Base-by-base conservation (phyloP, 2,329 filamentous ascomycete species). In the Aspergillus ruber region DNA sequence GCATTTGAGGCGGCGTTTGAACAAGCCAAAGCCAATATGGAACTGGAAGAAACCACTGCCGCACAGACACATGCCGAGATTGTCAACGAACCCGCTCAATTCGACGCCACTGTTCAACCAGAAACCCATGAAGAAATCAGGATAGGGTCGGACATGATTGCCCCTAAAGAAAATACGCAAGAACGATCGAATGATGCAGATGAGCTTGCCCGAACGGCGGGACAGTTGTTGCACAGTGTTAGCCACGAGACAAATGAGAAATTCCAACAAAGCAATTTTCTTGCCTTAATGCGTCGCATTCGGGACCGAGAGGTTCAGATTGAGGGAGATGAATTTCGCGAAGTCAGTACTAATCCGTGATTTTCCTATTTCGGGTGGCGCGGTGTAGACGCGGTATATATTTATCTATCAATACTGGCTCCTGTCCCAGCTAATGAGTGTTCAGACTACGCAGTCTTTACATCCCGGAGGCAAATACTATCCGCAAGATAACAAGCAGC, bases 191-290 rank as follows among this genome's bases (percentile, higher is more conserved):
- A 70, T 18, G 77, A 84, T 44, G 76, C 82, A 20, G 81, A 88
- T 53, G 86, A 86, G 40, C 77, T 93, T 23, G 83, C 86, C 17
- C 74, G 75, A 36, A 90, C 86, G 1, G 88, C 88, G 4, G 82
- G 80, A 13, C 75, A 84, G 49, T 74, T 94, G 3, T 73, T 93
- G 4, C 76, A 84, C 46, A 83, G 81, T 33, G 80, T 94, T 10
- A 75, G 80, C 17, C 74, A 83, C 56, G 84, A 91, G 56, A 77
- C 81, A 49, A 84, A 79, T 47, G 72, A 82, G 42, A 91, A 91
- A 61, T 93, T 93, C 66, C 81, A 83, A 57, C 81, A 90, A 60
- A 90, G 86, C 55, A 80, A 80, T 49, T 94, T 94, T 60, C 69
- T 91, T 1, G 75, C 79, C 3, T 72, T 94, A 41, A 93, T 94